Conservation (phyloP, 106 monocot species). For the Phalaenopsis aphrodite region DNA sequence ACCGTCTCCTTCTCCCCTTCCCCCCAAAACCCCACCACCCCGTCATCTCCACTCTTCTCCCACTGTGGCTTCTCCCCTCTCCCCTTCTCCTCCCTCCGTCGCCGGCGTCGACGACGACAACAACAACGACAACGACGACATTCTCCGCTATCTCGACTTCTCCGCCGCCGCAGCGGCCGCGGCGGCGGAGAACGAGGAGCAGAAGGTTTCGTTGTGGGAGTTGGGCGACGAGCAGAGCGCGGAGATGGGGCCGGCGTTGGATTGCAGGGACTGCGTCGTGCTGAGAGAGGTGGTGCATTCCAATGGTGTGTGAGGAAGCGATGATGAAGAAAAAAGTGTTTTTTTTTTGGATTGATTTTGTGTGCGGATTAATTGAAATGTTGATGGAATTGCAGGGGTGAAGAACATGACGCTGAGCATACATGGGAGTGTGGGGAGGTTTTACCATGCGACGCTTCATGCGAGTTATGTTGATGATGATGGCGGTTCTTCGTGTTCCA, state of each 20-base stretch:
- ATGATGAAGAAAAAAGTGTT: not conserved
- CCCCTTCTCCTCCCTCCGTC: not conserved
- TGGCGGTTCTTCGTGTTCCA: not conserved
- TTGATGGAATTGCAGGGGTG: conserved; percentile 10
- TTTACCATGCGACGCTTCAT: conserved; percentile 41
- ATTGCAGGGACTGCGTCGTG: conserved; percentile 37
- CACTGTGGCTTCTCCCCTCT: not conserved
- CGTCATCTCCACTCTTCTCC: not conserved
- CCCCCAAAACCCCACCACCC: not conserved
- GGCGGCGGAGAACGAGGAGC: not conserved
- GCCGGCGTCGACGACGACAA: not conserved
- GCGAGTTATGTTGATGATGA: conserved; percentile 2
- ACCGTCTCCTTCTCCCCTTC: not conserved
- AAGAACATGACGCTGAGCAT: conserved; percentile 31
- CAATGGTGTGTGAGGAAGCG: conserved; percentile 16
- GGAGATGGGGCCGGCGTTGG: not conserved
- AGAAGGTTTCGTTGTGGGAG: not conserved
- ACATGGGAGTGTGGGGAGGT: conserved; percentile 38
- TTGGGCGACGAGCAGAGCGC: not conserved
- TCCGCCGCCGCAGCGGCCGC: not conserved
- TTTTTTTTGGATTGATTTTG: not conserved
- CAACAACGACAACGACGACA: not conserved
- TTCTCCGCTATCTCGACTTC: conserved; percentile 6
- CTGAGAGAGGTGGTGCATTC: conserved; percentile 48
- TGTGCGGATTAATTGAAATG: not conserved